Base-by-base conservation (phyloP, 2,329 filamentous ascomycete species). In the Blastomyces silverae region DNA sequence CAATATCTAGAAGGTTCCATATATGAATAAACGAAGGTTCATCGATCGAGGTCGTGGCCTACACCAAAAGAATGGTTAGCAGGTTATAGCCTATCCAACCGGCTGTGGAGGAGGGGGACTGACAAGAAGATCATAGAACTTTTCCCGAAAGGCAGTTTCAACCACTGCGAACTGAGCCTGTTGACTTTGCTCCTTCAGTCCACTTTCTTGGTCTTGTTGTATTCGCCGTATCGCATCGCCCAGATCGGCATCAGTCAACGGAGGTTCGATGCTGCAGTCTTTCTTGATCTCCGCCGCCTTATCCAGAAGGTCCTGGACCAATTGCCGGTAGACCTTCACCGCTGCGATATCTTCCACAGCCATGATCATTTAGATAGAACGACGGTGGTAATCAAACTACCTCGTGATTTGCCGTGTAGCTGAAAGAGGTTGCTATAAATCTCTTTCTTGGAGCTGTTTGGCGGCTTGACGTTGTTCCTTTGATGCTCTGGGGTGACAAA, bases 1-100 rank as follows among this genome's bases (percentile, higher is more conserved):
- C 82, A 53, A 97, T 87, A 73, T 99, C 95, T 65, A 99, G 85
- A 5, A 99, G 82, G 73, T 97, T 94, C 93, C 93, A 99, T 68
- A 97, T 85, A 66, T 87, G 84, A 61, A 91, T 87, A 72, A 97
- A 96, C 0, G 85, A 82, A 53, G 90, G 86, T 34, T 90, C 86
- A 48, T 91, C 84, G 70, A 97, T 96, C 10, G 85, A 81, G 15
- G 85, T 91, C 50, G 85, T 85, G 55, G 89, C 87, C 89, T 93
- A 66, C 61, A 25, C 66, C 13, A 22, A 64, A 56, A 31, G 66
- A 70, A 67, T 67, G 25, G 44, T 48, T 61, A 48, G 62, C 15
- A 20, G 25, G 0, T 39, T n/a, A 25, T 58, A n/a, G 15, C 0
- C 22, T 0, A n/a, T 25, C 10, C 11, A 25, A 37, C 71, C 68